Conservation (phyloP, 345 rosid genomes). For the Iberis pinnata region DNA sequence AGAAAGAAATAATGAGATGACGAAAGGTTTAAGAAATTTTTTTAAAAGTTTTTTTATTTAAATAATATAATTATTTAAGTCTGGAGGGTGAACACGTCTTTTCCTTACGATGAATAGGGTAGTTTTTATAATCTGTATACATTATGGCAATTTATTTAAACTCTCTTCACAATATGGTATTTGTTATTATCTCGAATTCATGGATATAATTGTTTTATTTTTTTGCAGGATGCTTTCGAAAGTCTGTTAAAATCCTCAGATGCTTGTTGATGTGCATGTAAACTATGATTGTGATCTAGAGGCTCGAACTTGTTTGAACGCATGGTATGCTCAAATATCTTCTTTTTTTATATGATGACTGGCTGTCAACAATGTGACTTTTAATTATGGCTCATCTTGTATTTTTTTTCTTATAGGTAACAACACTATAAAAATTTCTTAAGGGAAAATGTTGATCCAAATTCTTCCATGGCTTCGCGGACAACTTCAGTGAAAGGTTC, state of each 20-base stretch:
- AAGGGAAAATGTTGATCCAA: constrained; percentile 87
- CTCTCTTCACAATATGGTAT: no score
- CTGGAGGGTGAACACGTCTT: no score
- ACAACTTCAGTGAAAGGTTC: constrained; percentile 71
- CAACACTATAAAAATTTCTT: constrained; percentile 71
- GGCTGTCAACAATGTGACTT: constrained; percentile 2
- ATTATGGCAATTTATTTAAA: no score
- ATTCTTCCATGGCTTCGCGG: constrained; percentile 63
- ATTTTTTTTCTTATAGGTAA: constrained; percentile 49
- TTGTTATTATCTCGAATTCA: no score
- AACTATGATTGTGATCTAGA: constrained; percentile 98
- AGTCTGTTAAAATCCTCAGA: constrained; percentile 88
- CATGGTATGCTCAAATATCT: constrained; percentile 46
- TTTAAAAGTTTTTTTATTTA: no score
- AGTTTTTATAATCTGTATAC: no score
- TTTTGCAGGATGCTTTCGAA: constrained; percentile 80
- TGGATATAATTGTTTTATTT: constrained; percentile 5
- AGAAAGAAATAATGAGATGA: no score
- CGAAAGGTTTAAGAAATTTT: no score
- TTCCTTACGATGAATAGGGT: no score
- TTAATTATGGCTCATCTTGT: constrained; percentile 7
- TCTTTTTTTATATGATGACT: constrained; percentile 8
- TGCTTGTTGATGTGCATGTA: constrained; percentile 95
- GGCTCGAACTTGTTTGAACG: constrained; percentile 99
- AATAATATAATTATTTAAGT: no score